Evolutionary conservation across 192 early-diverging fungal species (phyloP), one percentile per base, ranked within the genome.

Genomic region (Funneliformis geosporum): DNA sequence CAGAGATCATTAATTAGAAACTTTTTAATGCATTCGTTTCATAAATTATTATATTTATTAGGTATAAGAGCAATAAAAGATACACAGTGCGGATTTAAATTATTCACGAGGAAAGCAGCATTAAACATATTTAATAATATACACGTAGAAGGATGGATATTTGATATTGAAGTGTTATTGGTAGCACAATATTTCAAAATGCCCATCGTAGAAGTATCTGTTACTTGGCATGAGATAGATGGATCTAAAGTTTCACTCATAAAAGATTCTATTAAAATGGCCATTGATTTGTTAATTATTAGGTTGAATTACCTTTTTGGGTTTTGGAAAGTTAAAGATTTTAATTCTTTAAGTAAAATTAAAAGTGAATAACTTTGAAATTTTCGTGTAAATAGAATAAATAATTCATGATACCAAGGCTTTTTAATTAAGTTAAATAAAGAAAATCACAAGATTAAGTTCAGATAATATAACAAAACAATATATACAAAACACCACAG

Each of bases 61-160:
- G 97, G 96, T 2, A 94, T 97, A 74, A 87, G 92, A 25, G 89
- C 89, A 3, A 94, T 99, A 80, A 91, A 92, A 38, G 97, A 99
- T 81, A 99, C 97, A 12, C 97, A 99, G 82, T 99, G 97, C 83
- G 97, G 97, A 7, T 99, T 99, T 89, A 99, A 99, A 82, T 85
- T 99, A 38, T 92, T 98, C 75, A 93, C 94, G 0, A 91, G 97
- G 21, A 81, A 84, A 27, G 89, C 96, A 0, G 96, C 93, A 0
- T 87, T 87, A 60, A 80, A 82, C 42, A 92, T 99, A 50, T 96
- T 96, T 78, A 89, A 92, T 25, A 91, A 91, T 81, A 95, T 98
- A 94, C 97, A 99, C 73, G 95, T 96, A 4, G 94, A 97, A 80
- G 88, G 97, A 28, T 99, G 96, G 93, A 97, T 99, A 82, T 99